Base-by-base conservation (phyloP, 225 moss, liverwort and hornwort genomes). In the Pseudoscleropodium purum region DNA sequence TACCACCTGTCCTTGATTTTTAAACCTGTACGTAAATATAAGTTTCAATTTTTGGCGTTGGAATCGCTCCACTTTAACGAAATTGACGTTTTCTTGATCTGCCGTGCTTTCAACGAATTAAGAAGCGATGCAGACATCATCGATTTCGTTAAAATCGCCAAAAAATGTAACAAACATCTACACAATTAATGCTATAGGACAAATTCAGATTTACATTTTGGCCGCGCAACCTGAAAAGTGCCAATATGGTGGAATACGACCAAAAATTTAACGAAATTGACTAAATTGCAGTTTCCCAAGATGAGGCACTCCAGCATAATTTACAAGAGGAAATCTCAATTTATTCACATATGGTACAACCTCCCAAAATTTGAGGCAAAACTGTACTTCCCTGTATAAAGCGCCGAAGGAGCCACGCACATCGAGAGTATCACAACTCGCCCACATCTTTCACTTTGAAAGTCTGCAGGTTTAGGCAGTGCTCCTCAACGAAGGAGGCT, bases 401-500 rank as follows among this genome's bases (percentile, higher is more conserved):
- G 57, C 41, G 49, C 70, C n/a, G 63, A 61, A 45, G 57, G 49
- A 84, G 56, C 41, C 69, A 62, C 83, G 41, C 57, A 31, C 80
- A 80, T 80, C 73, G 79, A 65, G 91, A 37, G 61, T 45, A 54
- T 56, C 90, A 79, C 90, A 86, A 36, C 66, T 8, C 73, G 29
- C 86, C 86, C 25, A 81, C 89, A 90, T 60, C 92, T 90, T 84
- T 92, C 89, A 87, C 84, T 75, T 45, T 86, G 92, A 89, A 90
- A 92, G 79, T 86, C 92, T 92, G 86, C 80, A 87, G 83, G 89
- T 52, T 34, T 19, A 79, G 41, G 37, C 33, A 79, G 63, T 80
- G 85, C 54, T 45, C 79, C 80, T 66, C 74, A 47, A 75, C 20
- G 26, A 54, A 25, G 63, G 57, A 52, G 45, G 47, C 27, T 57